Conservation (phyloP, 495 filamentous ascomycete species). For the Aspergillus leporis region DNA sequence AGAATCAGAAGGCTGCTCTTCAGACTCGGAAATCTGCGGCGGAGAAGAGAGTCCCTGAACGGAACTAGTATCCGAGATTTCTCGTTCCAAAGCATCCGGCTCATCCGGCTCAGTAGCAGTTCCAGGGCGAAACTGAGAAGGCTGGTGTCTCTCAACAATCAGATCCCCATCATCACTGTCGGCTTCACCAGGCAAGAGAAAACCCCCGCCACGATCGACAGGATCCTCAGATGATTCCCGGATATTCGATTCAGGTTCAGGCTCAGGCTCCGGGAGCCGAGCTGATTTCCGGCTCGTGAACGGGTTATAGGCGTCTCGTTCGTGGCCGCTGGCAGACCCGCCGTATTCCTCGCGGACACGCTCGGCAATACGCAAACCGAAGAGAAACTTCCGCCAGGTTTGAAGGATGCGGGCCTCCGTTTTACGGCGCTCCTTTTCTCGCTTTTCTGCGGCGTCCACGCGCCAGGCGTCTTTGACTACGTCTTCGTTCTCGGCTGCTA, state of each 20-base stretch:
- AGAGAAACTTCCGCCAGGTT: constrained; percentile 84
- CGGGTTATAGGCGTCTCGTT: constrained; percentile 40
- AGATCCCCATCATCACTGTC: constrained; percentile 17
- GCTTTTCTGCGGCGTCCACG: constrained; percentile 76
- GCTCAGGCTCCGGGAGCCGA: neutral
- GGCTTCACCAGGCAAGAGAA: constrained; percentile 17
- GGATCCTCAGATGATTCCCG: constrained; percentile 17
- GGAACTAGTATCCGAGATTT: constrained; percentile 6
- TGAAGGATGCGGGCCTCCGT: constrained; percentile 69
- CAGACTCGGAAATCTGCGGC: constrained; percentile 7
- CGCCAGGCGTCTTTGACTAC: constrained; percentile 77
- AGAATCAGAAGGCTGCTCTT: constrained; percentile 6
- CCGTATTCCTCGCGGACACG: constrained; percentile 80
- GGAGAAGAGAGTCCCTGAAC: constrained; percentile 13
- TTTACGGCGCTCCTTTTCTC: constrained; percentile 79
- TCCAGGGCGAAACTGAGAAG: neutral
- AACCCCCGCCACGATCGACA: constrained; percentile 27
- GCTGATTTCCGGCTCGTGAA: constrained; percentile 28
- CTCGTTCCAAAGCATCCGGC: neutral
- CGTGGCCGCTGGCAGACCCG: constrained; percentile 43
- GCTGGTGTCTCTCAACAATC: constrained; percentile 17
- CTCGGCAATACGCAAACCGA: constrained; percentile 79
- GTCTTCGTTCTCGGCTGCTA: constrained; percentile 76
- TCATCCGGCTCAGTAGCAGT: neutral
- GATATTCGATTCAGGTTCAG: constrained; percentile 20